phyloP scores from a whole-genome alignment of 139 green algal species.

The Micromonas commoda region DNA sequence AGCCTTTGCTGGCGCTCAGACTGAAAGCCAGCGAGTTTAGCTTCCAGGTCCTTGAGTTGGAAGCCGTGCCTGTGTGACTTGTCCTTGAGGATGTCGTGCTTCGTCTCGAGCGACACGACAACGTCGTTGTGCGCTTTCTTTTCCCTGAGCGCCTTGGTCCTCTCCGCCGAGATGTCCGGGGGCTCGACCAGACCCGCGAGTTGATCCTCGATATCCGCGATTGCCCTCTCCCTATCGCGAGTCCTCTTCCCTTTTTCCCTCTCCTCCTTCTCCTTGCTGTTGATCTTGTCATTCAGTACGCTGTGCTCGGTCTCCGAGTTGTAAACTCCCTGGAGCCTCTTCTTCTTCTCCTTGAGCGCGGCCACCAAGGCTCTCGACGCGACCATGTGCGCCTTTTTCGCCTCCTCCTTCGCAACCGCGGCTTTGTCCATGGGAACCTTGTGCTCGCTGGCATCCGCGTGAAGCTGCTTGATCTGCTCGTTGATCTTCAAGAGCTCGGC shows the following conservation, averaged over 20 bases:
- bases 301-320: not conserved
- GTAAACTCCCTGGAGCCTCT: not conserved
- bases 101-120: not conserved
- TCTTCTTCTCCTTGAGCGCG: not conserved
- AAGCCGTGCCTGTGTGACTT: not conserved
- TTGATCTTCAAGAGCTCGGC: not conserved
- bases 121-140: slow-evolving; percentile 18
- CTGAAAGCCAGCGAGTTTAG: no score
- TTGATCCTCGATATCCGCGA: slow-evolving; percentile 46
- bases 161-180: slow-evolving; percentile 12
- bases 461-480: not conserved
- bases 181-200: not conserved
- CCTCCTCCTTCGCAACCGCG: no score
- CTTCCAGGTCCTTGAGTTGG: no score
- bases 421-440: not conserved
- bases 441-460: not conserved
- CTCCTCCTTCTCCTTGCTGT: slow-evolving; percentile 4
- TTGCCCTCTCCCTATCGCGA: slow-evolving; percentile 42
- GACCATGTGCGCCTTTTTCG: no score
- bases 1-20: no score
- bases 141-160: slow-evolving; percentile 35
- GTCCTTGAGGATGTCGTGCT: slow-evolving; percentile 8
- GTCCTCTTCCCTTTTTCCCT: slow-evolving; percentile 45
- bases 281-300: not conserved
- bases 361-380: not conserved